Evolutionary conservation across 2,329 filamentous ascomycete species (phyloP), one percentile per base, ranked within the genome.

Genomic region (Coniochaeta prunicola): DNA sequence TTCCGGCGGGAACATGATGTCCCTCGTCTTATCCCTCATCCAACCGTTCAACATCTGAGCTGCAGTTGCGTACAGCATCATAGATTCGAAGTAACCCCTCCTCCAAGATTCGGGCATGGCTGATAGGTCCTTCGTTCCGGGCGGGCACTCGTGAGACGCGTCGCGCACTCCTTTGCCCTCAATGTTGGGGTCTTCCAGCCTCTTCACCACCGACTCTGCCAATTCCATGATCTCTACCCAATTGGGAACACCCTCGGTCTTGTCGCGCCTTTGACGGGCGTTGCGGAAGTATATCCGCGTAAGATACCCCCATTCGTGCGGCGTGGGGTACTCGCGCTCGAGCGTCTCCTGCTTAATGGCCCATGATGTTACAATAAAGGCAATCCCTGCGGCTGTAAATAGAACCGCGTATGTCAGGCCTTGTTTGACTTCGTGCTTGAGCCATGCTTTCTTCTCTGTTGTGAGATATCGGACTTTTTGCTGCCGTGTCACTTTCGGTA

Each of bases 21-120:
- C 80, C 62, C 85, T 80, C 9, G 81, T 87, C 50, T 74, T 84
- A 71, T 96, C 91, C 48, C 81, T 78, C 17, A 96, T 79, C 81
- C 87, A 91, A 54, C 88, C 89, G 63, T 96, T 90, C 26, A 96
- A 76, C 64, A 92, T 85, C 73, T 97, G 92, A 4, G 91, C 86
- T 0, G 87, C 85, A 64, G 84, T 84, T 0, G 88, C 92, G 60
- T 85, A 84, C 12, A 88, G 81, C 84, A 97, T 90, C 53, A 97
- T 75, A 3, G 87, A 82, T 67, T 96, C 86, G 67, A 88, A 92
- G 73, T 97, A 97, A 1, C 91, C 92, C 58, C 90, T 80, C 66
- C 88, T 80, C 93, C 92, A 97, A 56, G 88, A 80, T 72, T 96
- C 91, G 62, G 86, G 88, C 76, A 92, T 96, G 7, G 74, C 80